These are phyloP conservation scores for Monosporascus cannonballus DNA, from an alignment of 2,329 filamentous ascomycete genomes.

Conservation along the genomic window DNA sequence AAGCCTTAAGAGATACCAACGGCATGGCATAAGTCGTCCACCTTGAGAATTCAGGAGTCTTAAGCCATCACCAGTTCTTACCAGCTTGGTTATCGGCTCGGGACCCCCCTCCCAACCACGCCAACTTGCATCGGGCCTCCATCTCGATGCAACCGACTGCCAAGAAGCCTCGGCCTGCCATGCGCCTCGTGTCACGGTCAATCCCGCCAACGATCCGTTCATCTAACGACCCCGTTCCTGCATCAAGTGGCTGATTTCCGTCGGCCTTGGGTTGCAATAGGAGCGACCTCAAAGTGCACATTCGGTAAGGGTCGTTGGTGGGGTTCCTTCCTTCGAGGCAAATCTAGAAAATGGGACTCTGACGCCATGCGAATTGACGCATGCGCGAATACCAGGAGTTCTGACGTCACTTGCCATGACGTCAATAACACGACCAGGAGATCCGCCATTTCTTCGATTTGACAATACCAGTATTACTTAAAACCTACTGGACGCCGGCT, in stretches of 20 bases:
- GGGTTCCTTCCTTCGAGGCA: not conserved
- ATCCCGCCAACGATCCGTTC: not conserved
- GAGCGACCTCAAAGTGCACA: too few relatives aligned
- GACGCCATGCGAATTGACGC: not conserved
- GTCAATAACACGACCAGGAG: not conserved
- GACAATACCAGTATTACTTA: too few relatives aligned
- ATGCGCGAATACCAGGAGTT: not conserved
- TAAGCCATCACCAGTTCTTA: not conserved
- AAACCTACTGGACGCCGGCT: too few relatives aligned
- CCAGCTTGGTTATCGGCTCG: not conserved
- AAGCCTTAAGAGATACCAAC: too few relatives aligned
- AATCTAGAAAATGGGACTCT: not conserved
- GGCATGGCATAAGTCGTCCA: too few relatives aligned
- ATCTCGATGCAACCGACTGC: not conserved
- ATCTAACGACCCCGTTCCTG: not conserved
- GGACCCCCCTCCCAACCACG: not conserved
- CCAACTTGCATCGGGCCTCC: too few relatives aligned
- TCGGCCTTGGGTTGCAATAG: too few relatives aligned
- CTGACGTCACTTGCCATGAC: not conserved
- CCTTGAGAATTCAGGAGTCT: too few relatives aligned
- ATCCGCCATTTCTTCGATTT: not conserved
- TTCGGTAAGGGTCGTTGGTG: not conserved
- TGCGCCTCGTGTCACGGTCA: not conserved
- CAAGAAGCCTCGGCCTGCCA: too few relatives aligned
- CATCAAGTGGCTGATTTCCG: not conserved